Evolutionary conservation across 345 rosid species (phyloP), one percentile per base, ranked within the genome.

Genomic region (Diplotaxis tenuifolia): DNA sequence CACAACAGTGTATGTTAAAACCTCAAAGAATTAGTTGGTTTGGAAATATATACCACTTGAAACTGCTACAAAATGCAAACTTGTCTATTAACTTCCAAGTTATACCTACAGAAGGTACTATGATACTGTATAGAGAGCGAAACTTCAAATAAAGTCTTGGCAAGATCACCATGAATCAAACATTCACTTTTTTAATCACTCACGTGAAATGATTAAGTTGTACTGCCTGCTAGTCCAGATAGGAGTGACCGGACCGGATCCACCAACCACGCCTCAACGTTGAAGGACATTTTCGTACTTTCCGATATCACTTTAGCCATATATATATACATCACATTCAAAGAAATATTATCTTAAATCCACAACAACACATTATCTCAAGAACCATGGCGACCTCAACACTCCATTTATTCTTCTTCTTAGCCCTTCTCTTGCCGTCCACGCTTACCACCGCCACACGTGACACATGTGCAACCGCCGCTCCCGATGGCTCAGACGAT

Each of bases 391-490:
- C 82, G 74, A 71, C 68, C 73, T 25, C 68, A 15, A 29, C 74
- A 1, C 64, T 77, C 29, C 56, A 67, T 2, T 49, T 74, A 68
- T 42, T 89, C 75, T 61, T 53, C 55, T 18, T 77, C 77, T 78
- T 77, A 2, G 11, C 76, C 6, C 14, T 47, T 78, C 83, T 65
- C 80, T 34, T 80, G 75, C 72, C 85, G 23, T 12, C 53, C 69
- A 49, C 73, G 2, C 5, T 71, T 45, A 52, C 76, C 53, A 72
- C 84, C 64, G 69, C 56, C 11, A 80, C 89, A 22, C 57, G 66
- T 7, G 88, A 85, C 56, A 77, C 84, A 1, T 93, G 95, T 66
- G 69, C 82, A 1, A 67, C 81, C 29, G 23, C 84, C 14, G 75
- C 67, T 47, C 58, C 78, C 4, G 85, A 83, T 36, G 69, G 38